Evolutionary conservation across 305 asterid genomes (phyloP), one percentile per base, ranked within the genome.

Genomic region (Plantago coronopus): DNA sequence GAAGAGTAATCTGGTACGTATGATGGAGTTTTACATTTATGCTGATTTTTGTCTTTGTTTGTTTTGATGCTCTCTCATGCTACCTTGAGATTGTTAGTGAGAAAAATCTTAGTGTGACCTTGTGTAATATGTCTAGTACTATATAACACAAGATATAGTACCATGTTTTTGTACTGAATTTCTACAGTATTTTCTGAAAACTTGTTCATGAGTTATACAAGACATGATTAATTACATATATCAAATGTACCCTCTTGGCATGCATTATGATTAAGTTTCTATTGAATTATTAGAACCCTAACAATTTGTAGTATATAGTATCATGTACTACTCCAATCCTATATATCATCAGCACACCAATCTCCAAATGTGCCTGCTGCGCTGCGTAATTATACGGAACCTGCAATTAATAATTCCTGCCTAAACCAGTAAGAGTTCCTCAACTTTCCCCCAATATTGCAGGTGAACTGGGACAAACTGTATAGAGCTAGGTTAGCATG

Each of bases 11-110:
- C 19, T 18, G 17, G 13, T 23, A 50, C 16, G 56, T 50, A 53
- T 15, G 18, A 22, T 53, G 40, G 20, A 53, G 27, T 53, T 53
- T 51, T 53, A 53, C 58, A 53, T 53, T 5, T 50, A 25, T 53
- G 38, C 25, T 53, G 58, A 53, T 53, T 7, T 23, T 49, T 15
- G 34, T 20, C 20, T 17, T 34, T 6, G 40, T 48, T 21, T 14
- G 7, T 21, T 51, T 23, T 21, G 34, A 22, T 22, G 57, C 9
- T 34, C 7, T 34, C 40, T 34, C 40, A 34, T 34, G 12, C 40
- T 34, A 34, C 40, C 40, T 34, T 34, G 40, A 34, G 40, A 34
- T 34, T 34, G 40, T 34, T 34, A 34, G 40, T 34, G 40, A 34
- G 40, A 34, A 27, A 27, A 34, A 18, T 48, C 10, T 11, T 15